Base-by-base conservation (phyloP, 768 basidiomycete genomes). In the Leucosporidium creatinivorum region DNA sequence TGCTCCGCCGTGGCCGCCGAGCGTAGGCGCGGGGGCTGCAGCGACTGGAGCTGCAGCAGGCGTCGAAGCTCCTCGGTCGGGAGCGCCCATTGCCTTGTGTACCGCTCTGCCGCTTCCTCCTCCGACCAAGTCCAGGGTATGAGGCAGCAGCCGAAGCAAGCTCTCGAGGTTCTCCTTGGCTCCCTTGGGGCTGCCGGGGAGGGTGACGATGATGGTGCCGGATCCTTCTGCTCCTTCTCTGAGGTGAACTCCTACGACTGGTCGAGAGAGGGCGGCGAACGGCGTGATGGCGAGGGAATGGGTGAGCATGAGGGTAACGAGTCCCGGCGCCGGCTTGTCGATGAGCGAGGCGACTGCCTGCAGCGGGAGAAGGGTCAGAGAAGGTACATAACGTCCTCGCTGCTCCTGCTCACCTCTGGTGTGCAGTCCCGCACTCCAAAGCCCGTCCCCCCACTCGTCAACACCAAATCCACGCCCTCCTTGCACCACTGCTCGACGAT, bases 391-490 rank as follows among this genome's bases (percentile, higher is more conserved):
- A 86, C 87, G 67, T 21, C 33, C 21, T 62, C 39, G 15, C 39
- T 44, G 39, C 39, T 44, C 39, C 9, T 10, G 31, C 72, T 19
- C 58, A 89, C 91, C 83, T 94, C 90, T 49, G 91, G 91, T 6
- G 91, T 94, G 54, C 81, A 79, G 78, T 94, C 91, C 70, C 88
- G 80, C 36, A 83, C 80, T 1, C 90, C 88, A 74, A 92, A 91
- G 10, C 91, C 91, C 0, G 91, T 94, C 7, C 91, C 91, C 23
- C 91, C 91, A 0, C 88, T 89, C 9, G 89, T 89, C 69, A 94
- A 80, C 66, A 92, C 82, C 83, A 85, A 86, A 76, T 91, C 86
- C 19, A 87, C 78, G n/a, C 80, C 74, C 3, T 79, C 80, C 7
- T 80, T 76, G 3, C 77, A 75, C 49, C 78, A 80, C 81, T 31